Conservation (phyloP, 495 filamentous ascomycete genomes). For the Podospora anserina region DNA sequence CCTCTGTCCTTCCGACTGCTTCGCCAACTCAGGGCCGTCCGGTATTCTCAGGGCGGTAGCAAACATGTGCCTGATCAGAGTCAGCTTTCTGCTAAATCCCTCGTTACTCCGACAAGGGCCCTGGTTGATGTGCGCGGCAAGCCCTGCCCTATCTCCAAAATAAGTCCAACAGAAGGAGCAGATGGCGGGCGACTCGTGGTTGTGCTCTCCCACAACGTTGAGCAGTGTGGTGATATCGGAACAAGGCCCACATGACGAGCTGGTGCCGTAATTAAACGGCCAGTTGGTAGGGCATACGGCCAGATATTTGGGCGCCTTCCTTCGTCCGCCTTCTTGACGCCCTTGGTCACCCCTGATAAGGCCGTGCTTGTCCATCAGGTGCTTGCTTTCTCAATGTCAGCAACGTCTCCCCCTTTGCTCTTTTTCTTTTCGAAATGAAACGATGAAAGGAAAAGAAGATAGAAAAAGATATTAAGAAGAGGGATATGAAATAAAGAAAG, state of each 20-base stretch:
- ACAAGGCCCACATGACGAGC: conserved; percentile 10
- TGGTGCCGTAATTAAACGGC: conserved; percentile 11
- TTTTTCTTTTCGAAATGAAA: no score
- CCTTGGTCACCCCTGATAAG: conserved; percentile 17
- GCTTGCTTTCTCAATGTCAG: conserved; percentile 7
- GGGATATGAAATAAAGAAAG: no score
- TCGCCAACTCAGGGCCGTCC: background rate
- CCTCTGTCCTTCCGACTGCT: background rate
- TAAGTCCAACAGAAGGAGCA: conserved; percentile 19
- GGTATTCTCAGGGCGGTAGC: conserved; percentile 6
- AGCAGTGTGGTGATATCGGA: conserved; percentile 5
- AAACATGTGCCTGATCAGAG: conserved; percentile 14
- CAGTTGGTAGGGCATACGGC: conserved; percentile 19
- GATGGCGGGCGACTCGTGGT: conserved; percentile 15
- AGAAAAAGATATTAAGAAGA: no score
- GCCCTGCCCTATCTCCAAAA: conserved; percentile 5
- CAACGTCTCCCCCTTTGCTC: no score
- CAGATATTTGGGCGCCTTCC: conserved; percentile 16
- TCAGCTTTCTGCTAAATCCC: conserved; percentile 7
- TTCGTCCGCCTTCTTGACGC: conserved; percentile 2
- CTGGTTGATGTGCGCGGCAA: conserved; percentile 8
- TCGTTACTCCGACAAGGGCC: conserved; percentile 15
- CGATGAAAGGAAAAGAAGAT: no score
- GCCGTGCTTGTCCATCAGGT: conserved; percentile 14
- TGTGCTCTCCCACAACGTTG: conserved; percentile 4